A percentile compares a stretch with the other conserved stretches of the same genome.
Evolutionary conservation across 805 yeast species (phyloP).

Genomic region (Kregervanrija delftensis): DNA sequence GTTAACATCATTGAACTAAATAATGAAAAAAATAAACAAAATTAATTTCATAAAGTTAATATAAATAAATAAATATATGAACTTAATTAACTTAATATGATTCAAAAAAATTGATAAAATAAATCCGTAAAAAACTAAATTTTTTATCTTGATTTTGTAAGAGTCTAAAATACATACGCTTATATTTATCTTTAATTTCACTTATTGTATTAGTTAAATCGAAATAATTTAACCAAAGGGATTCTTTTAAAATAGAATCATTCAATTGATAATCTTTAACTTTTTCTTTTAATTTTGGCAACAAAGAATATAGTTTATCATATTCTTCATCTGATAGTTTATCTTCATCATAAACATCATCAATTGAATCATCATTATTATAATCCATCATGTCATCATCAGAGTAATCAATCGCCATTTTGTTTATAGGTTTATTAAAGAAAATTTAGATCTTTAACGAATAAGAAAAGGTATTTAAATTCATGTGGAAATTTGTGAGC

Average conservation of each 20-base stretch:
- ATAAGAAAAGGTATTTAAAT: no score
- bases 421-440: no score
- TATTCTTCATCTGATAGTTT: constrained; percentile 34
- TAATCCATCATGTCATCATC: constrained; percentile 20
- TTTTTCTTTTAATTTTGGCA: constrained; percentile 36
- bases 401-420: constrained; percentile 19
- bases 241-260: constrained; percentile 47
- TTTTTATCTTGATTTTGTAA: no score
- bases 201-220: constrained; percentile 44
- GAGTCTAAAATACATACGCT: constrained; percentile 18
- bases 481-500: no score
- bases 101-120: no score
- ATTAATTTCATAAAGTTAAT: no score
- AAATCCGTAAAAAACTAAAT: no score
- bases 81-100: no score
- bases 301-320: constrained; percentile 32
- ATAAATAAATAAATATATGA: no score
- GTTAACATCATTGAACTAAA: background rate
- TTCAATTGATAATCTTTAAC: constrained; percentile 36
- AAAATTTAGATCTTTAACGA: no score
- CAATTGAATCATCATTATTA: constrained; percentile 5
- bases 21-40: background rate
- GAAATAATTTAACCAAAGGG: constrained; percentile 53
- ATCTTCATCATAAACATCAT: constrained; percentile 31
- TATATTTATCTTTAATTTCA: constrained; percentile 34